These are phyloP conservation scores for Adansonia madagascariensis DNA, from an alignment of 441 rosid genomes.

Conservation along the genomic window DNA sequence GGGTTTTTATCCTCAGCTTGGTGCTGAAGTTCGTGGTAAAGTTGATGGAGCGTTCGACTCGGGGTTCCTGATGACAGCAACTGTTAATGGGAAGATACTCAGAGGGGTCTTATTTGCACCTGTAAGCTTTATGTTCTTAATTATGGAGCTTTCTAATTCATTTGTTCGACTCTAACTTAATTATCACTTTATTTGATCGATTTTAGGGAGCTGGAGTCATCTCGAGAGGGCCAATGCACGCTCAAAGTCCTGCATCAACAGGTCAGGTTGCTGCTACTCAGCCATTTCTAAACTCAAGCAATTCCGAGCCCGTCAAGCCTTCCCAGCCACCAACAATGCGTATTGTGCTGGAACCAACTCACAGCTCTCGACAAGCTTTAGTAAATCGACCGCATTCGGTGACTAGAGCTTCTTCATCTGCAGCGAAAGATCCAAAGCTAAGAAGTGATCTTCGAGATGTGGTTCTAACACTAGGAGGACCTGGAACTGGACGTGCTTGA, in stretches of 20 bases:
- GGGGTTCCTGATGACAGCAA: conserved; percentile 69
- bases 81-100: conserved; percentile 61
- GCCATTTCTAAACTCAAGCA: conserved; percentile 31
- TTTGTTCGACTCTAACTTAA: neutral
- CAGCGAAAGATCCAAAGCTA: conserved; percentile 41
- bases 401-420: conserved; percentile 31
- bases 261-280: conserved; percentile 35
- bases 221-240: conserved; percentile 35
- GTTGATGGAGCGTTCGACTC: conserved; percentile 77
- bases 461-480: conserved; percentile 71
- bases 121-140: conserved; percentile 42
- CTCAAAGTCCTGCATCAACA: conserved; percentile 35
- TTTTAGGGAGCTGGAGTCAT: conserved; percentile 43
- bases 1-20: conserved; percentile 42
- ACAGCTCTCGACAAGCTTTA: conserved; percentile 25
- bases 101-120: conserved; percentile 76
- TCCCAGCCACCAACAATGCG: conserved; percentile 31
- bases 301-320: conserved; percentile 31
- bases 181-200: neutral
- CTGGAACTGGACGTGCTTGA: conserved; percentile 45
- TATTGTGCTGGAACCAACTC: conserved; percentile 28
- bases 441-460: conserved; percentile 70
- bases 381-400: conserved; percentile 16
- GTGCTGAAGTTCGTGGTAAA: conserved; percentile 68
- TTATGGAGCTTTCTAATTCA: neutral